Evolutionary conservation across 805 yeast genomes (phyloP).

Genomic region (Nakazawaea molendinolei): DNA sequence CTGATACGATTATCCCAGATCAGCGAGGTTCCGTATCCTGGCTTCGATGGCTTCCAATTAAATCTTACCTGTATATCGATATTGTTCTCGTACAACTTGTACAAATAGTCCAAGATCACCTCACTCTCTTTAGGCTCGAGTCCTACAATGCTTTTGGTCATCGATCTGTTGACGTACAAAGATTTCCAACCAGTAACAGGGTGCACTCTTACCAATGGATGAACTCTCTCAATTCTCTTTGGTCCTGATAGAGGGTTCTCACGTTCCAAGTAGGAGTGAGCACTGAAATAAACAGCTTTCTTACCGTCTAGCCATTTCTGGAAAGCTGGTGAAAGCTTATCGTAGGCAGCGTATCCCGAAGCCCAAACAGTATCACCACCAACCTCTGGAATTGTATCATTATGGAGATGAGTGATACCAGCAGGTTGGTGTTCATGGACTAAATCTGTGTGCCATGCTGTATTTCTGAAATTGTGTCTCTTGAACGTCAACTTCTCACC

Average conservation of each 20-base stretch:
- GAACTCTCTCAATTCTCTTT: slow-evolving; percentile 42
- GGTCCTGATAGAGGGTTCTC: slow-evolving; percentile 36
- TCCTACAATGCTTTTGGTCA: slow-evolving; percentile 44
- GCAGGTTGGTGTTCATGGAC: slow-evolving; percentile 42
- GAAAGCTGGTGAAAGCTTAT: slow-evolving; percentile 43
- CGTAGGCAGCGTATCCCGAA: slow-evolving; percentile 47
- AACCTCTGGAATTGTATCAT: slow-evolving; percentile 36
- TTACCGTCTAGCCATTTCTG: slow-evolving; percentile 36
- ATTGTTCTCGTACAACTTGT: slow-evolving; percentile 34
- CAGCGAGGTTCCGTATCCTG: slow-evolving; percentile 43
- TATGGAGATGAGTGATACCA: slow-evolving; percentile 37
- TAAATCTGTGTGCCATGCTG: slow-evolving; percentile 41
- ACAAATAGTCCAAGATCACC: slow-evolving; percentile 37
- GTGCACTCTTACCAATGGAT: slow-evolving; percentile 54
- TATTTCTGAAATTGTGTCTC: slow-evolving; percentile 11
- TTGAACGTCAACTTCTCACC: slow-evolving; percentile 4
- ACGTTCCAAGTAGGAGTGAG: slow-evolving; percentile 36
- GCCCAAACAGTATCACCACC: slow-evolving; percentile 55
- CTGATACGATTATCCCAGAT: slow-evolving; percentile 56
- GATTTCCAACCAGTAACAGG: slow-evolving; percentile 57
- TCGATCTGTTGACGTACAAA: slow-evolving; percentile 40
- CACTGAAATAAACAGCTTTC: slow-evolving; percentile 26
- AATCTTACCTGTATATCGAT: slow-evolving; percentile 45
- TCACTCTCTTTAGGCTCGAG: slow-evolving; percentile 39
- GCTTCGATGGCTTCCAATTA: slow-evolving; percentile 36